Conservation (phyloP, 2,329 filamentous ascomycete species). For the Juglanconis sp. region DNA sequence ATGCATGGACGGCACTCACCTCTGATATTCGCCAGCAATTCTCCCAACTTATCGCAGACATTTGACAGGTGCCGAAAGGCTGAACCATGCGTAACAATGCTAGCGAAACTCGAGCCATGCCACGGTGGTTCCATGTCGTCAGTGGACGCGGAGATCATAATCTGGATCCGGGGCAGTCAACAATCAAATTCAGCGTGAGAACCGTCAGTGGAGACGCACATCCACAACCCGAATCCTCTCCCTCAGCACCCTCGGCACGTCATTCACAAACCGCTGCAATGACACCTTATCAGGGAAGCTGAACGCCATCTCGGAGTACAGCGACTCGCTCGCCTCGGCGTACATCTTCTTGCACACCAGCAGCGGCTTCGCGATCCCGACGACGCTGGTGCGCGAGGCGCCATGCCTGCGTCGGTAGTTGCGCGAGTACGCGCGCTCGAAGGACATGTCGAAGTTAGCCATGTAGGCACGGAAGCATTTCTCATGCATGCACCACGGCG, state of each 20-base stretch:
- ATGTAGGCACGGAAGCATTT: background rate
- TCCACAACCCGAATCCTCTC: background rate
- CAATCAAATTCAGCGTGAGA: background rate
- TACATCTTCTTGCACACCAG: constrained; percentile 6
- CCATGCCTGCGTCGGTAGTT: background rate
- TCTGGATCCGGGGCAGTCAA: background rate
- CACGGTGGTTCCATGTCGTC: background rate
- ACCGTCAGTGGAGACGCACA: background rate
- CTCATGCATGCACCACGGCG: constrained; percentile 4
- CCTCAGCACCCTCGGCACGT: background rate
- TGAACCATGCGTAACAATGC: too few species aligned
- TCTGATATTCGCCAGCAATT: background rate
- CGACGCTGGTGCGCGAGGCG: too few species aligned
- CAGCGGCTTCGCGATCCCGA: background rate
- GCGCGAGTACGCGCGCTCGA: background rate
- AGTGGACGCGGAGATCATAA: background rate
- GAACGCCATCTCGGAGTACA: constrained; percentile 3
- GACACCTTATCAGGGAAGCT: background rate
- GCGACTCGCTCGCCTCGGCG: background rate
- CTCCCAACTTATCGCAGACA: background rate
- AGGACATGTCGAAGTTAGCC: background rate
- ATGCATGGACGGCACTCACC: background rate
- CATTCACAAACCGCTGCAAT: background rate
- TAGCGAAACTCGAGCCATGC: too few species aligned
- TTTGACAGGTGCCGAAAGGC: background rate